These are phyloP conservation scores for Halocafeteria seosinensis DNA, from an alignment of 108 stramenopile species.

Conservation along the genomic window DNA sequence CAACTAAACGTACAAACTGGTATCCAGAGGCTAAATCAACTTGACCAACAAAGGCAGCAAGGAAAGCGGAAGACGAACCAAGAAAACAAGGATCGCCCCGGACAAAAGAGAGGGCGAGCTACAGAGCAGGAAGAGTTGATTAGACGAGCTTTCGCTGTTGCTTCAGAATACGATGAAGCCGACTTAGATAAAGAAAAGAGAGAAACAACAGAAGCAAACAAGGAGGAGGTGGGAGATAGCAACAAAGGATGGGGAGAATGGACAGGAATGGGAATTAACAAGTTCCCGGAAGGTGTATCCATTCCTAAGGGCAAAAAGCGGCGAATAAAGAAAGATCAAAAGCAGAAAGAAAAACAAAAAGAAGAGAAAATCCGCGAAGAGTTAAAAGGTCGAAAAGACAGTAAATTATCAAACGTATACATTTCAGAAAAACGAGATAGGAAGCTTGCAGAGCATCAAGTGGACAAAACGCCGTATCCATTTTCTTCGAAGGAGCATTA, in stretches of 20 bases:
- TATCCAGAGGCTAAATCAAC: not conserved
- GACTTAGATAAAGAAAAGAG: not conserved
- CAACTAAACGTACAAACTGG: not conserved
- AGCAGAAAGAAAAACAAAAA: not conserved
- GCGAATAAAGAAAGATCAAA: not conserved
- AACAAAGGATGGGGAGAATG: not conserved
- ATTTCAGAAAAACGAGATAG: slow-evolving; percentile 78
- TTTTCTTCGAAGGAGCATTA: slow-evolving; percentile 80
- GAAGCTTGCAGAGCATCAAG: slow-evolving; percentile 59
- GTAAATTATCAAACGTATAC: slow-evolving; percentile 58
- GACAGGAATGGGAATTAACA: not conserved
- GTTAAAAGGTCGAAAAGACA: slow-evolving; percentile 45
- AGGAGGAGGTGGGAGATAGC: not conserved
- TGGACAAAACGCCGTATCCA: slow-evolving; percentile 75
- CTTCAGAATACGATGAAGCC: not conserved
- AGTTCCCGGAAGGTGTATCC: not conserved
- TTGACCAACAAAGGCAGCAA: not conserved
- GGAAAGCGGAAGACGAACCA: not conserved
- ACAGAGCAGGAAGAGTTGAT: not conserved
- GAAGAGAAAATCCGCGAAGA: not conserved
- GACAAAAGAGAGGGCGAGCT: no score
- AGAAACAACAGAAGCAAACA: not conserved
- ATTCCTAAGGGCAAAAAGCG: not conserved
- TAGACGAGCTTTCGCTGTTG: not conserved
- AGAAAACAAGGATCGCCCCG: not conserved